phyloP scores from a whole-genome alignment of 345 rosid genomes.

The Acer campestre region DNA sequence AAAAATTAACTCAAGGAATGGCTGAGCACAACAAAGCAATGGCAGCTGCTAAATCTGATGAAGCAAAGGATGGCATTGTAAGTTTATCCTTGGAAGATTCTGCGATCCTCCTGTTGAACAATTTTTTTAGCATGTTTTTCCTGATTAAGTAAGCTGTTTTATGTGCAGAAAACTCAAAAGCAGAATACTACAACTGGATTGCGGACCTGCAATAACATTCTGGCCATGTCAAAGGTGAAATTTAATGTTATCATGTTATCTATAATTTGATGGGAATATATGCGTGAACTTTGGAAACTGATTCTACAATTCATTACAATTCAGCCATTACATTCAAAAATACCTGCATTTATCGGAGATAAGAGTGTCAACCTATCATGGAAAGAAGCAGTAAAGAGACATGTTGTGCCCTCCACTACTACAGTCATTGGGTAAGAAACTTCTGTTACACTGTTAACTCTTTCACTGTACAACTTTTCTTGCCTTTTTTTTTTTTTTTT shows the following conservation, averaged over 20 bases:
- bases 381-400: conserved; percentile 73
- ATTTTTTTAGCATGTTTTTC: conserved; percentile 8
- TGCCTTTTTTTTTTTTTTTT: background rate
- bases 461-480: background rate
- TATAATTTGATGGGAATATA: background rate
- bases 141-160: conserved; percentile 5
- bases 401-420: conserved; percentile 49
- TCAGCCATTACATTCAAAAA: conserved; percentile 86
- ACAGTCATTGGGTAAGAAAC: conserved; percentile 59
- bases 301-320: conserved; percentile 20
- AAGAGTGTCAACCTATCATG: conserved; percentile 87
- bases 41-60: conserved; percentile 96
- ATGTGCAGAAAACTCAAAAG: conserved; percentile 78
- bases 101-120: background rate
- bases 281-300: conserved; percentile 13
- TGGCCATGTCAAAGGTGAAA: conserved; percentile 94
- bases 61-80: conserved; percentile 77
- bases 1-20: conserved; percentile 92
- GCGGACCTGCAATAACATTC: conserved; percentile 91
- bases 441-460: background rate
- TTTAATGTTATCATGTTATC: background rate
- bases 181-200: conserved; percentile 87
- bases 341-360: conserved; percentile 89
- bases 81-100: conserved; percentile 34
- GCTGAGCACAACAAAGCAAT: conserved; percentile 92